Evolutionary conservation across 257 asterid genomes (phyloP), one percentile per base, ranked within the genome.

Genomic region (Nicotiana knightiana): DNA sequence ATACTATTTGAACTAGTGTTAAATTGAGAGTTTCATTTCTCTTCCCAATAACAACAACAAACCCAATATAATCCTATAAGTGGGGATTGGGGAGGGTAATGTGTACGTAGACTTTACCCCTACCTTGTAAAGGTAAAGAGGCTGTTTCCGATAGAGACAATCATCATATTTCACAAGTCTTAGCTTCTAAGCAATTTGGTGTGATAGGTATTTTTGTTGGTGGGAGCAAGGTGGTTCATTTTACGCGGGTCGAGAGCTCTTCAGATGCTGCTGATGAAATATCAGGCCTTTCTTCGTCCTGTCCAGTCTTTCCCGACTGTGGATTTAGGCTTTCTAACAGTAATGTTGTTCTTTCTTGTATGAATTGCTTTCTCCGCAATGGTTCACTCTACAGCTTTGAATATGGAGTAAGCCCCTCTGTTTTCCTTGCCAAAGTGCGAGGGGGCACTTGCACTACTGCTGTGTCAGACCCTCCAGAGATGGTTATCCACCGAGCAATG

Each of bases 401-500:
- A 79, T 94, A 96, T 67, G 95, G 91, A 15, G 98, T 94, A 68
- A 81, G 83, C 39, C 94, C 97, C 11, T 87, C 98, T 3, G 18
- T 85, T 37, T 96, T 96, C 89, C 83, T 96, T 1, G 93, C 99
- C 26, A 92, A 94, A 90, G 83, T 94, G 26, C 93, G 98, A 58
- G 98, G 98, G 21, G 99, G 99, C 81, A 94, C 98, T 6, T 94
- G 99, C 89, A 96, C 97, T 3, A 94, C 91, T 10, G 99, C 99
- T n/a, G 26, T 77, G 48, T 90, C 99, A 1, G 99, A 96, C 83
- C 88, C 92, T 3, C 66, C 91, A 0, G 88, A 86, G 54, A 43
- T 85, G 5, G 97, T 91, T 51, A 82, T 93, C 81, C 96, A 91
- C 67, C 92, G 99, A n/a, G 97, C 98, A 61, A 94, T 94, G 98